Conservation (phyloP, 352 stramenopile genomes). For the Pythium sp. region DNA sequence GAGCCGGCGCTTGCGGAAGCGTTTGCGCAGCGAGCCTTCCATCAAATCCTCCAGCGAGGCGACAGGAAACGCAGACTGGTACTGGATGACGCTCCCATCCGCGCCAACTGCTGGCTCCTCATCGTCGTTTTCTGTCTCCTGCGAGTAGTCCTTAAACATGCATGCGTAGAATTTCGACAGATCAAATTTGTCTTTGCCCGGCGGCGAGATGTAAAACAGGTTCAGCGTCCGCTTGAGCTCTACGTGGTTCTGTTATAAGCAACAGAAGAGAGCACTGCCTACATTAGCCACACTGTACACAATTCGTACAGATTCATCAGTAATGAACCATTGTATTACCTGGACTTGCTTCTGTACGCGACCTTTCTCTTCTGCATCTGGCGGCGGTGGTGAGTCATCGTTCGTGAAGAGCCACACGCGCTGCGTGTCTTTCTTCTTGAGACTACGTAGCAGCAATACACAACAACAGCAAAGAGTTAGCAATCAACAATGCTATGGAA, state of each 20-base stretch:
- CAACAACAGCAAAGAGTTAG: not conserved
- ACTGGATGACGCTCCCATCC: constrained; percentile 17
- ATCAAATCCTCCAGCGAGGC: constrained; percentile 72
- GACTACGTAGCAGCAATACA: constrained; percentile 23
- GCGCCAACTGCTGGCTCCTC: constrained; percentile 21
- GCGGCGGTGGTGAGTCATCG: constrained; percentile 47
- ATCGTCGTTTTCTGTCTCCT: constrained; percentile 20
- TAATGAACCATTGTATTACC: constrained; percentile 15
- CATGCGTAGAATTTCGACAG: constrained; percentile 58
- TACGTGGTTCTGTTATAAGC: constrained; percentile 53
- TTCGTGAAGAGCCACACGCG: constrained; percentile 88
- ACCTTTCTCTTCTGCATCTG: constrained; percentile 55
- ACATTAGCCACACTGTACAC: not conserved
- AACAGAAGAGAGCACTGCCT: not conserved
- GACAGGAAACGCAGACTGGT: constrained; percentile 73
- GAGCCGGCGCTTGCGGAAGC: constrained; percentile 73
- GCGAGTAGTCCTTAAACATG: constrained; percentile 65
- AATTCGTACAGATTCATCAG: not conserved
- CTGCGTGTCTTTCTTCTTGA: constrained; percentile 86
- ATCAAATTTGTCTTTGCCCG: constrained; percentile 51
- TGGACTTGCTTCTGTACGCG: constrained; percentile 78
- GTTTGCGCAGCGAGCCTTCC: constrained; percentile 76
- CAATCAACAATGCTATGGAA: not conserved
- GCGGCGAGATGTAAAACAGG: constrained; percentile 73
- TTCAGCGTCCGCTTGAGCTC: constrained; percentile 76